Evolutionary conservation across 257 asterid species (phyloP).

Genomic region (Phtheirospermum japonicum): DNA sequence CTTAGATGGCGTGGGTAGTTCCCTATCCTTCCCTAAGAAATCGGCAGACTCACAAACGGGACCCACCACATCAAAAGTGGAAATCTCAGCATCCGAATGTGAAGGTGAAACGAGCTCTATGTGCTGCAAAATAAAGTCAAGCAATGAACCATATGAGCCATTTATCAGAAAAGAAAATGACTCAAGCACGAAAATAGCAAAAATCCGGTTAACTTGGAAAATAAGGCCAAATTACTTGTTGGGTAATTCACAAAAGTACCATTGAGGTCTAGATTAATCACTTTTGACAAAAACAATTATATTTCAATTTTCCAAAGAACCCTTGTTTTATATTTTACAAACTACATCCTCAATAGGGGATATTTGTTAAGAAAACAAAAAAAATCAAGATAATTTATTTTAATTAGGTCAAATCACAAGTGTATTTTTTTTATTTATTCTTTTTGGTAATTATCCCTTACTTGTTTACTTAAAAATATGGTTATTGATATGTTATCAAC

Average conservation of each 20-base stretch:
- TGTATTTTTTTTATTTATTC: no score
- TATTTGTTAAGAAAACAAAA: no score
- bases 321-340: not conserved
- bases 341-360: not conserved
- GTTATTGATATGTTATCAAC: no score
- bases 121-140: constrained; percentile 58
- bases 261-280: not conserved
- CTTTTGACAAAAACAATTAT: not conserved
- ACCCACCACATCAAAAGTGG: constrained; percentile 84
- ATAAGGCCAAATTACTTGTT: no score
- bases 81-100: constrained; percentile 48
- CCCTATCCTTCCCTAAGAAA: constrained; percentile 91
- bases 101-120: constrained; percentile 88
- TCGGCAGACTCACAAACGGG: constrained; percentile 97
- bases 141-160: constrained; percentile 3
- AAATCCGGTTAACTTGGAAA: not conserved
- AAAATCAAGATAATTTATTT: no score
- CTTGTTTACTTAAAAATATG: no score
- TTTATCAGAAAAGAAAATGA: not conserved
- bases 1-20: constrained; percentile 75
- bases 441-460: no score
- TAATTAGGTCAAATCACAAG: no score
- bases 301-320: no score
- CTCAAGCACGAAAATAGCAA: not conserved
- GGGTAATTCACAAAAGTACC: not conserved